Evolutionary conservation across 345 rosid species (phyloP).

Genomic region (Rhodamnia rubescens): DNA sequence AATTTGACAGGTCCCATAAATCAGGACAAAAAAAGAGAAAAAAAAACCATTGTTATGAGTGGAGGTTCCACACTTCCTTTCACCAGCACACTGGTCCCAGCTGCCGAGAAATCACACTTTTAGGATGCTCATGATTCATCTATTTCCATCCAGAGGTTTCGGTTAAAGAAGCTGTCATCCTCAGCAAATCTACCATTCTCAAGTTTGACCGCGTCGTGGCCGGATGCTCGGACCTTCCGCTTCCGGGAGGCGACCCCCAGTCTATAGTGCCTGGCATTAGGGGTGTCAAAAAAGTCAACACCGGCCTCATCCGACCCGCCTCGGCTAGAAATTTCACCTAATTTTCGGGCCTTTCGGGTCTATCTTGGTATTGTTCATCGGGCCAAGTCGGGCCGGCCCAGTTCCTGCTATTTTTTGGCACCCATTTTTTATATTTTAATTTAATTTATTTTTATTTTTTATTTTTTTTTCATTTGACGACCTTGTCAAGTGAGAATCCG

Average conservation of each 20-base stretch:
- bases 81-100: not conserved
- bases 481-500: too few species aligned
- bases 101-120: not conserved
- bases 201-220: not conserved
- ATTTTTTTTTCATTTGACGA: too few species aligned
- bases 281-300: too few species aligned
- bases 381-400: too few species aligned
- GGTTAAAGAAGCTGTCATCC: not conserved
- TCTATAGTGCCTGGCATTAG: too few species aligned
- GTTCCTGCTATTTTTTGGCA: too few species aligned
- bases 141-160: not conserved
- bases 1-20: not conserved
- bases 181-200: not conserved
- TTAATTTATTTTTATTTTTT: too few species aligned
- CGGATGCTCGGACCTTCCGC: not conserved
- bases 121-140: not conserved
- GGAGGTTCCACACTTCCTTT: not conserved
- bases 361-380: too few species aligned
- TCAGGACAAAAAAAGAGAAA: not conserved
- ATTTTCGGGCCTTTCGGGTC: too few species aligned
- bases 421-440: too few species aligned
- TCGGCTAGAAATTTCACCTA: too few species aligned
- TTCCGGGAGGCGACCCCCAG: not conserved
- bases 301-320: too few species aligned
- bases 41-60: not conserved